Conservation (phyloP, 495 filamentous ascomycete genomes). For the Trichoderma gamsii region DNA sequence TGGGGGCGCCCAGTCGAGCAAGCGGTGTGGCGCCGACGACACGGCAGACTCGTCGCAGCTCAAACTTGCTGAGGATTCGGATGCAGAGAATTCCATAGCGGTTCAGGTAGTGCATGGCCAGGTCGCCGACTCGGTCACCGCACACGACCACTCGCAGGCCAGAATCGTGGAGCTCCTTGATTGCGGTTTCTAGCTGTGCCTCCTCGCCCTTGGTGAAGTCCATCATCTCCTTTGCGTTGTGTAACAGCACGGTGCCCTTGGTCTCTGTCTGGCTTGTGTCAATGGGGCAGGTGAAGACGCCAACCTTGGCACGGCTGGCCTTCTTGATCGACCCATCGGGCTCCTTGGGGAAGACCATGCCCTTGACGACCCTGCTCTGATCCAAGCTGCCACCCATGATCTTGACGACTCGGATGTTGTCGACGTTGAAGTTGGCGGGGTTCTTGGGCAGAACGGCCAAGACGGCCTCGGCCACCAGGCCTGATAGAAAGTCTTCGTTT, state of each 20-base stretch:
- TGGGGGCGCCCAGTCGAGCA: slow-evolving; percentile 90
- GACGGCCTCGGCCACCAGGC: slow-evolving; percentile 86
- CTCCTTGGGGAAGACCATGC: slow-evolving; percentile 95
- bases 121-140: slow-evolving; percentile 85
- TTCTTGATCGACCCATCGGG: slow-evolving; percentile 88
- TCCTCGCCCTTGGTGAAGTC: slow-evolving; percentile 98
- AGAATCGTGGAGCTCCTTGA: slow-evolving; percentile 94
- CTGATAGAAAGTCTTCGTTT: slow-evolving; percentile 78
- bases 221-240: slow-evolving; percentile 97
- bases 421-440: slow-evolving; percentile 97
- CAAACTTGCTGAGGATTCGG: slow-evolving; percentile 98
- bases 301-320: slow-evolving; percentile 88
- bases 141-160: slow-evolving; percentile 88
- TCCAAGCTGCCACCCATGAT: slow-evolving; percentile 97
- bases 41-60: slow-evolving; percentile 85
- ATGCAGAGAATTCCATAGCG: slow-evolving; percentile 92
- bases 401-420: slow-evolving; percentile 98
- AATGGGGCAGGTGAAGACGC: slow-evolving; percentile 92
- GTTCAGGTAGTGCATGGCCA: slow-evolving; percentile 96
- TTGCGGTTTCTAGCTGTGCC: slow-evolving; percentile 73
- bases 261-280: slow-evolving; percentile 97
- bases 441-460: slow-evolving; percentile 94
- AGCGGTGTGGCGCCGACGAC: slow-evolving; percentile 95
- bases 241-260: slow-evolving; percentile 97
- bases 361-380: slow-evolving; percentile 90